Evolutionary conservation across 192 early-diverging fungal species (phyloP), one percentile per base, ranked within the genome.

Genomic region (Podila epicladia): DNA sequence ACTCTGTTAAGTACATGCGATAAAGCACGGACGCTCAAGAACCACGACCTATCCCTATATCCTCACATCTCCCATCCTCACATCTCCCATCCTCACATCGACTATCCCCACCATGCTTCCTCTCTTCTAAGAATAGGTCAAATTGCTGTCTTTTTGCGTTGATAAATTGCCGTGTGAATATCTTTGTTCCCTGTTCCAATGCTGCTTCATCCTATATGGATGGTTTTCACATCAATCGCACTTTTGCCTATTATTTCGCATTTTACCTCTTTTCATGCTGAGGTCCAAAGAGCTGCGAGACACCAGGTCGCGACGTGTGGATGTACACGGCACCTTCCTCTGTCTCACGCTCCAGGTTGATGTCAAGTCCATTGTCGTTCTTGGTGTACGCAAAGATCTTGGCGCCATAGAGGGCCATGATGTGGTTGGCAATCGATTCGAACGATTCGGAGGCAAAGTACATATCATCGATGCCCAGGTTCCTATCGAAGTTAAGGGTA

Each of bases 391-490:
- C 94, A 20, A 93, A 90, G 73, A 99, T 94, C 88, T 98, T 96
- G 28, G 97, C 94, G 69, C 94, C 97, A 83, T 99, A 99, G 12
- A 99, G 88, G 20, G 97, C 92, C 84, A 97, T 93, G 84, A 99
- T 97, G 85, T 98, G 97, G 79, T 95, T 92, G 48, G 94, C 95
- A 69, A 99, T 95, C 48, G 94, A 93, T 45, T 96, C 94, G 45
- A 96, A 90, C 49, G 87, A 87, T 89, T 99, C 97, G 50, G 93
- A 87, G 74, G 93, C 91, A 86, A 99, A 99, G 89, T 99, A 99
- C 89, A 95, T 93, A 88, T 99, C 97, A 84, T 99, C 97, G 72
- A 99, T 96, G 49, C 96, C 96, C 59, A 99, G 90, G 82, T 97
- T 95, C 59, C 93, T 33, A 33, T 33, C 33, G 3, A 33, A 0